phyloP scores from a whole-genome alignment of 164 flowering plant species.

The Tinospora cordifolia region DNA sequence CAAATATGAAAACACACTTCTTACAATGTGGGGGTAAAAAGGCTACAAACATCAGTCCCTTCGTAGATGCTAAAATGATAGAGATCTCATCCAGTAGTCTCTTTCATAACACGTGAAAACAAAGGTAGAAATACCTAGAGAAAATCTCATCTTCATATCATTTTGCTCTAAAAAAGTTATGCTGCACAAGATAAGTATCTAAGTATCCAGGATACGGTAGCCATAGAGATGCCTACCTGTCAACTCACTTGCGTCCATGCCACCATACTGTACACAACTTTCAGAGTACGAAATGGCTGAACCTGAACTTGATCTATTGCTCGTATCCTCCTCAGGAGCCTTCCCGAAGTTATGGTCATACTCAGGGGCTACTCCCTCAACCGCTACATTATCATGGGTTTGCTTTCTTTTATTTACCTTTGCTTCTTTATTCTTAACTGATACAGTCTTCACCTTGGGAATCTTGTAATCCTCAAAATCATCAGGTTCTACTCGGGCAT shows the following conservation, averaged over 20 bases:
- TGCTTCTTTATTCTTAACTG: conserved; percentile 49
- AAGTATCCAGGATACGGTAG: conserved; percentile 1
- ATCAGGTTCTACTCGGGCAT: conserved; percentile 64
- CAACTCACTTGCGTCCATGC: conserved; percentile 74
- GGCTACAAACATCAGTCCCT: too few species aligned
- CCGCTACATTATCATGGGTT: conserved; percentile 23
- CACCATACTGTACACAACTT: conserved; percentile 67
- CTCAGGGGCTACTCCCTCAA: conserved; percentile 25
- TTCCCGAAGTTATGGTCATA: conserved; percentile 34
- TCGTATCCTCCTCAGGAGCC: conserved; percentile 61
- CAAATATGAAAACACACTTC: not conserved
- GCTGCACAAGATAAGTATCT: not conserved
- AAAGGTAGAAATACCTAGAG: not conserved
- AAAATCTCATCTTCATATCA: not conserved
- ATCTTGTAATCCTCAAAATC: conserved; percentile 49
- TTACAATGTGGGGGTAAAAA: not conserved
- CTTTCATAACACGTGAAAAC: not conserved
- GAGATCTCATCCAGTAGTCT: not conserved
- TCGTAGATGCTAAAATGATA: not conserved
- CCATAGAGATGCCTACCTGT: conserved; percentile 41
- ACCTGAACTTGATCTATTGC: conserved; percentile 88
- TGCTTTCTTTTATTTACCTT: conserved; percentile 56
- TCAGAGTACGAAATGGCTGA: conserved; percentile 86
- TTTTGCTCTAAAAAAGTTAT: not conserved
- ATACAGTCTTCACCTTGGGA: conserved; percentile 43